Evolutionary conservation across 2,329 filamentous ascomycete genomes (phyloP), one percentile per base, ranked within the genome.

Genomic region (Verticillium albo-atrum): DNA sequence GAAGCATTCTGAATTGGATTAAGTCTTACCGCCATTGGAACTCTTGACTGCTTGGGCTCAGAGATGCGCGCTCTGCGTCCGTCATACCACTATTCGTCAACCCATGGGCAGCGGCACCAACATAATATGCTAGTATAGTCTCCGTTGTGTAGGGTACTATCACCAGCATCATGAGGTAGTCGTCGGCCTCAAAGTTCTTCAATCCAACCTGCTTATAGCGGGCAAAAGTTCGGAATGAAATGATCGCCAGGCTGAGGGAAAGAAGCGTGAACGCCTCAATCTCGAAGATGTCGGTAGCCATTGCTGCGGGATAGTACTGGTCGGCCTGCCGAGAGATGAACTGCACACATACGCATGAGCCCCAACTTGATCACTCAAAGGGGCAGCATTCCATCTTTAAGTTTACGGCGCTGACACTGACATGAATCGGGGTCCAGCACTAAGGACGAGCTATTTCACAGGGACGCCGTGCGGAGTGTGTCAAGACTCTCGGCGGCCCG

Each of bases 151-250:
- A 62, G 27, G 60, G 54, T n/a, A 61, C 47, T 55, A 62, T 17
- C 2, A 20, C 64, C 1, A 69, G 1, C 2, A 71, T 60, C 69
- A 71, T 71, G 7, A 71, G 51, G 64, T 83, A 86, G 62, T 89
- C 86, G 68, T 88, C 85, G 1, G 77, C 73, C 63, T 79, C 75
- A 58, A 88, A 77, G n/a, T 76, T 75, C 58, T 70, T 72, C 37
- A 79, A 71, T 15, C 85, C 84, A 2, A 79, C 78, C 12, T 74
- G 70, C 32, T 68, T 73, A 64, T 80, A 73, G 54, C 85, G 75
- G 10, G 82, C 77, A 56, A 76, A 78, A 2, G 79, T 77, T 32
- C 85, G 77, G 12, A 87, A 65, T 7, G 68, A 67, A 14, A 85
- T 85, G 53, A 84, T 65, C 32, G 77, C 57, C 20, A 83, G 68